Base-by-base conservation (phyloP, 2,329 filamentous ascomycete genomes). In the Xylaria sp. region DNA sequence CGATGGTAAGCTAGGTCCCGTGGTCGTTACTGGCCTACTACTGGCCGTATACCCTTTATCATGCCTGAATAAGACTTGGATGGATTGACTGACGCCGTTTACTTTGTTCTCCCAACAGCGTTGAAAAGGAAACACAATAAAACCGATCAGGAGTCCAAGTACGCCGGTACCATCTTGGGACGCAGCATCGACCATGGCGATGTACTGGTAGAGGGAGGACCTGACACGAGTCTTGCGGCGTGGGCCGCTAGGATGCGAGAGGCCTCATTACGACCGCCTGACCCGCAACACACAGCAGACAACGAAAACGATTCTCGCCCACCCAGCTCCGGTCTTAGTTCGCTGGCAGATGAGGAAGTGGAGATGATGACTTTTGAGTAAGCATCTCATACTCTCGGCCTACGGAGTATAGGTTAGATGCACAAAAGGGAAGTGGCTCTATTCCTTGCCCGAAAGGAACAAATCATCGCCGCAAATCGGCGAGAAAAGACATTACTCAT, bases 121-220 rank as follows among this genome's bases (percentile, higher is more conserved):
- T 83, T 98, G 50, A 98, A 97, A 81, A 96, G 94, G 82, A 97
- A 97, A 78, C 93, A 97, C 79, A 94, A 91, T 82, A 97, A 96
- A 75, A 92, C 92, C 0, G 93, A 92, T 70, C 93, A 97, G 76
- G 94, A 97, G 76, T 91, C 91, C 10, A 91, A 95, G 75, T 97
- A 93, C 79, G 89, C 91, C 73, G 93, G 93, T 35, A 97, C 95
- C 0, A 87, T 96, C 0, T 84, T 98, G 12, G 95, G 95, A 3
- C 90, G 90, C 72, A 84, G 86, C 53, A 87, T 86, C 58, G 93
- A 97, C 73, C 87, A 90, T 65, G 89, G 88, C 75, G 87, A 91
- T 8, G 83, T 97, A 32, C 84, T 90, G 60, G 91, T 97, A 60
- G 94, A 97, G 78, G 94, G 94, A 51, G 93, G 93, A 23, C 84